Base-by-base conservation (phyloP, 2,329 filamentous ascomycete genomes). In the Alternaria metachromatica region DNA sequence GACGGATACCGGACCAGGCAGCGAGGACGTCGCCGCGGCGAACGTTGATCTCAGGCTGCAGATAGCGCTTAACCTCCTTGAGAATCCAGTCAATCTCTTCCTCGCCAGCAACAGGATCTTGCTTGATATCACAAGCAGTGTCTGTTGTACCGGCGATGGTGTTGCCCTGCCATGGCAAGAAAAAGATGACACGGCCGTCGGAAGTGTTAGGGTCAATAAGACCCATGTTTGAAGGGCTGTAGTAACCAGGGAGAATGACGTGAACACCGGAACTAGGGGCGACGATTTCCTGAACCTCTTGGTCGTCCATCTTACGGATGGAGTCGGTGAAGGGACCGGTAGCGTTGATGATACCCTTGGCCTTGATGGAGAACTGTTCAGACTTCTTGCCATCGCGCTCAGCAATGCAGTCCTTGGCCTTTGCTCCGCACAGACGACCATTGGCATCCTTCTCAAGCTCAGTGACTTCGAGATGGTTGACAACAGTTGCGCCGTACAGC, bases 151-250 rank as follows among this genome's bases (percentile, higher is more conserved):
- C 93, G 49, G 93, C 93, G 75, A 96, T 96, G 13, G 93, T 96
- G 82, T 96, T 96, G 53, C 93, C 93, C 82, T 96, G 93, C 93
- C 93, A 96, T 21, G 93, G 93, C 44, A 96, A 85, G 86, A 97
- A 96, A 87, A 96, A 96, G 76, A 96, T 95, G 54, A 96, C 93
- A 77, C 93, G 88, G 20, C 93, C 93, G 76, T 96, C 93, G 2
- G 93, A 96, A 2, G 93, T 96, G 44, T 89, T 89, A 6, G 93
- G 93, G 74, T 97, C 93, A 72, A 96, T 92, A 44, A 96, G 85
- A 65, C 93, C 93, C 92, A 96, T 96, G 76, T 94, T 90, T 20
- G 89, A 87, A 46, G 93, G 93, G 72, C 90, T 92, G 84, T 91
- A 96, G 83, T 96, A 96, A 51, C 93, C 93, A 21, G 93, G 93